Evolutionary conservation across 257 asterid species (phyloP).

Genomic region (Solanum bulbocastanum): DNA sequence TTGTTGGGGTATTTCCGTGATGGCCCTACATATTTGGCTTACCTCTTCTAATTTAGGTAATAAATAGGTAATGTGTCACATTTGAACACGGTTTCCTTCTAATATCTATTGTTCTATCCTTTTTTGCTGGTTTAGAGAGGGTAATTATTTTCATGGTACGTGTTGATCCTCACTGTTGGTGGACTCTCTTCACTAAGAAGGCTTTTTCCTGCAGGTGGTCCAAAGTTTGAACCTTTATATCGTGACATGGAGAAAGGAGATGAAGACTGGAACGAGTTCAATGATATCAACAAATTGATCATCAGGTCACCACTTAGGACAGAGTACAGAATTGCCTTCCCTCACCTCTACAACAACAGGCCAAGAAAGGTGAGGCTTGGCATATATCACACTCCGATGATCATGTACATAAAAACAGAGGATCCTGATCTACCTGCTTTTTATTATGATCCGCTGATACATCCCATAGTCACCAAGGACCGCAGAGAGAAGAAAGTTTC

Average conservation of each 20-base stretch:
- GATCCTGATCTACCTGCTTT: conserved; percentile 98
- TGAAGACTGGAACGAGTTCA: conserved; percentile 98
- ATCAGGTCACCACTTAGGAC: conserved; percentile 97
- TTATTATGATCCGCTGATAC: conserved; percentile 90
- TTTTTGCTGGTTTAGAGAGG: neutral
- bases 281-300: conserved; percentile 92
- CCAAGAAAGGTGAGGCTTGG: conserved; percentile 93
- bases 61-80: neutral
- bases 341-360: conserved; percentile 91
- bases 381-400: conserved; percentile 89
- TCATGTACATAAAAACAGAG: conserved; percentile 96
- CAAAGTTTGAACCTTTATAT: conserved; percentile 94
- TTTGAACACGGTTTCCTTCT: neutral
- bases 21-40: neutral
- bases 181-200: neutral
- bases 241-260: conserved; percentile 99
- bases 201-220: conserved; percentile 63
- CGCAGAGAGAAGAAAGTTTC: conserved; percentile 53
- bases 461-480: conserved; percentile 86
- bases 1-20: neutral
- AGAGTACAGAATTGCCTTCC: conserved; percentile 94
- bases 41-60: neutral
- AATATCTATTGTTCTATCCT: neutral
- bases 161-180: neutral
- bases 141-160: neutral